Conservation (phyloP, 306 rosid species). For the Sphenostylis stenocarpa region DNA sequence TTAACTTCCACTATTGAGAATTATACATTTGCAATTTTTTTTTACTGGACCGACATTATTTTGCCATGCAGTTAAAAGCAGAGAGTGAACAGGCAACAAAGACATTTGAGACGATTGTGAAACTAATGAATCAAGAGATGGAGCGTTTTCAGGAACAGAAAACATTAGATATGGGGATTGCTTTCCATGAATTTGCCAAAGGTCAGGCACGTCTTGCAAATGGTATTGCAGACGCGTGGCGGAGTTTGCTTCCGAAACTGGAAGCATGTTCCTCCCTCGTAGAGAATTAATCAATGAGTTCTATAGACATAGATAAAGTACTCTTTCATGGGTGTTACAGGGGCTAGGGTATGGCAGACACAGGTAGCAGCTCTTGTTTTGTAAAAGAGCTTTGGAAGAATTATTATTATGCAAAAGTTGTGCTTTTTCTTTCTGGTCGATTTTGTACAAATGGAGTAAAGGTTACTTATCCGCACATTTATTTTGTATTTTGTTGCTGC, state of each 20-base stretch:
- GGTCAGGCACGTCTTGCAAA: conserved; percentile 94
- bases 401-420: conserved; percentile 28
- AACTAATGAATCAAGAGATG: conserved; percentile 84
- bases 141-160: conserved; percentile 90
- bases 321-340: conserved; percentile 19
- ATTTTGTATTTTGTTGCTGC: not conserved
- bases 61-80: conserved; percentile 81
- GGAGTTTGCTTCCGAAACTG: conserved; percentile 94
- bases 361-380: conserved; percentile 43
- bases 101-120: conserved; percentile 78
- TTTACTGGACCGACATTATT: conserved; percentile 31
- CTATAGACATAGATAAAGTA: conserved; percentile 26
- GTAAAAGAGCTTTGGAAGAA: conserved; percentile 41
- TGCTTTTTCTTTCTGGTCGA: conserved; percentile 27
- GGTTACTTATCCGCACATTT: not conserved
- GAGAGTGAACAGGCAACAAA: conserved; percentile 87
- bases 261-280: conserved; percentile 61
- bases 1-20: not conserved
- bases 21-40: conserved; percentile 13
- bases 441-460: conserved; percentile 53
- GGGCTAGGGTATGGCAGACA: conserved; percentile 26
- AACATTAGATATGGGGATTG: conserved; percentile 84
- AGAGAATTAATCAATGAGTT: conserved; percentile 28
- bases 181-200: conserved; percentile 94
- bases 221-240: conserved; percentile 87